Percentiles rank a stretch among this genome's conserved stretches.
Conservation (phyloP, 192 early-diverging fungal species). For the Linnemannia exigua region DNA sequence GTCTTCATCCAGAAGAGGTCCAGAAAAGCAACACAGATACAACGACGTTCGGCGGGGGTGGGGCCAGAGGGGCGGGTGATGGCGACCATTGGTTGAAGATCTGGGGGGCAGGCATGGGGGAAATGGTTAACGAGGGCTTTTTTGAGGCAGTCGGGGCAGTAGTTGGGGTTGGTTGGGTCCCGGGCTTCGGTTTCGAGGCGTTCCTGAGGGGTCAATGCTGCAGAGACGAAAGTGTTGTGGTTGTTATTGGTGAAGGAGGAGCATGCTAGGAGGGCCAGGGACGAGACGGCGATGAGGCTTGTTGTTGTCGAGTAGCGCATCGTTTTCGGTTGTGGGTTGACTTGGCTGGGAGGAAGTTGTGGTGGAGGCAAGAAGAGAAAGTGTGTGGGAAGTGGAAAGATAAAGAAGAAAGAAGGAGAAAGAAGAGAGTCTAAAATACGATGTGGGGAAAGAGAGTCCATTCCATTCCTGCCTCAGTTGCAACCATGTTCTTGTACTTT, state of each 20-base stretch:
- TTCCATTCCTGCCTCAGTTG: not conserved
- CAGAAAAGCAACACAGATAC: slow-evolving; percentile 36
- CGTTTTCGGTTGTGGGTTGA: not conserved
- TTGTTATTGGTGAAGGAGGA: not conserved
- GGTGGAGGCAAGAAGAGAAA: not conserved
- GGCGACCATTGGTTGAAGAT: slow-evolving; percentile 20
- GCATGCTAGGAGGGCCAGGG: slow-evolving; percentile 25
- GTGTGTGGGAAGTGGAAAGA: not conserved
- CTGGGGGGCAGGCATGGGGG: slow-evolving; percentile 40
- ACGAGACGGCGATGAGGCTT: slow-evolving; percentile 21
- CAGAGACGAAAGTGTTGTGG: not conserved
- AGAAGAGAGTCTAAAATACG: slow-evolving; percentile 12
- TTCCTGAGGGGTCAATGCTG: slow-evolving; percentile 35
- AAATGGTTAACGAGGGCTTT: slow-evolving; percentile 50
- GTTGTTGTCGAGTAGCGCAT: slow-evolving; percentile 22
- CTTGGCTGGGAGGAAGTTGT: not conserved
- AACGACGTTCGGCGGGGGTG: slow-evolving; percentile 26
- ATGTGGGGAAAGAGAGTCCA: not conserved
- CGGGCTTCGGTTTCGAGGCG: slow-evolving; percentile 24
- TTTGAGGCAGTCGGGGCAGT: slow-evolving; percentile 40
- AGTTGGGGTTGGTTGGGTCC: slow-evolving; percentile 43
- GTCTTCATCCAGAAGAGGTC: slow-evolving; percentile 50
- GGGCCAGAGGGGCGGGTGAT: slow-evolving; percentile 28
- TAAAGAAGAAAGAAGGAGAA: not conserved
- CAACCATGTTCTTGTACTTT: not conserved